Evolutionary conservation across 805 yeast genomes (phyloP), one percentile per base, ranked within the genome.

Genomic region (Candida sphagnicola): DNA sequence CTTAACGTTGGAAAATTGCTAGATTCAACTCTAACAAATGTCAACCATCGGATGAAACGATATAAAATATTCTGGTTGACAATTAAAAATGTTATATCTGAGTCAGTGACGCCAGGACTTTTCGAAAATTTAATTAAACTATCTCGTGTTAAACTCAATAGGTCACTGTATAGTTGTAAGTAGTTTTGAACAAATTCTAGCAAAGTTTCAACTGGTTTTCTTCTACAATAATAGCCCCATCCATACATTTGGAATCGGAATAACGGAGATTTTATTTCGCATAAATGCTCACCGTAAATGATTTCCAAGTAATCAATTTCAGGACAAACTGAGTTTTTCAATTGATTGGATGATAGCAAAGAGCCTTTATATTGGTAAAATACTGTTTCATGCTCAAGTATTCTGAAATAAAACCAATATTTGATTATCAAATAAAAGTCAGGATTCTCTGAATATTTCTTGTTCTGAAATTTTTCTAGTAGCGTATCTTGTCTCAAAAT

Each of bases 281-380:
- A 11, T 8, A 47, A 41, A 10, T 44, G 33, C 11, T 47, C 41
- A 2, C 52, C 55, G 34, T 51, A 50, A 6, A 57, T 35, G n/a
- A 35, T 31, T 8, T 38, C 38, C 8, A 61, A 38, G 13, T 49
- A 29, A 17, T 47, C 39, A 19, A 36, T 37, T 40, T 54, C 51
- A 4, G 67, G 66, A 5, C 51, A 45, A 17, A 61, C 41, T 1
- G 62, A 43, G 31, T 51, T 46, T 28, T 51, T 54, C 31, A 57
- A 45, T 39, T 50, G 52, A 24, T 51, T 47, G 10, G 60, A 53
- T 15, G 52, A 42, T 29, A 59, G 37, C 19, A 59, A 47, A 8
- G 59, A 47, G 1, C 61, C 61, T 32, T 54, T 53, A 28, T 48
- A 48, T 39, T 57, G 65, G 44, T 57, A 57, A 39, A 51, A 59